These are phyloP conservation scores for Penicillium longicatenatum DNA, from an alignment of 495 filamentous ascomycete genomes.

Conservation along the genomic window DNA sequence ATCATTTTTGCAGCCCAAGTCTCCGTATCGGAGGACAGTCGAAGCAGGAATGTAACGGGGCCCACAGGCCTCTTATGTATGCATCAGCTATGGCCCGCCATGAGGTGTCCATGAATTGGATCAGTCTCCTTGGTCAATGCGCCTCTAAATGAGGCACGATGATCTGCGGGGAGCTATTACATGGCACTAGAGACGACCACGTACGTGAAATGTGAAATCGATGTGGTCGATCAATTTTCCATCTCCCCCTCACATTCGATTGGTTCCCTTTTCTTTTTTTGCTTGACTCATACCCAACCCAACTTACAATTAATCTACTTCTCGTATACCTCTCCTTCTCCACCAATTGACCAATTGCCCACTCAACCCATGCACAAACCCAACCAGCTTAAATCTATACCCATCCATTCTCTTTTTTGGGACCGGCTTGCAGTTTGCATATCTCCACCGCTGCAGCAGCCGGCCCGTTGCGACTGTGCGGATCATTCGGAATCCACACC, in stretches of 20 bases:
- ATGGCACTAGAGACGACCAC: constrained; percentile 3
- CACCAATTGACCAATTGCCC: neutral
- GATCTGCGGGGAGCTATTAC: constrained; percentile 6
- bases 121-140: constrained; percentile 9
- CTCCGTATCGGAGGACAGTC: no score
- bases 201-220: neutral
- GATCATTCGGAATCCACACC: constrained; percentile 15
- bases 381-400: neutral
- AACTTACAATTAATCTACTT: neutral
- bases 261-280: neutral
- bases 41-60: neutral
- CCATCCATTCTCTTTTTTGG: constrained; percentile 6
- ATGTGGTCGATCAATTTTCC: neutral
- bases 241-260: neutral
- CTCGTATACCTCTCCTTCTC: neutral
- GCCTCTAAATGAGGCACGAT: constrained; percentile 5
- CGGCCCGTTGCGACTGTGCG: constrained; percentile 13
- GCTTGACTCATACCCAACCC: neutral
- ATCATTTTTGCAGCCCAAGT: neutral
- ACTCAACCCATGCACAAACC: neutral
- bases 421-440: constrained; percentile 14
- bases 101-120: constrained; percentile 2
- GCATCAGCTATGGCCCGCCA: neutral
- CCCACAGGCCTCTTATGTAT: neutral
- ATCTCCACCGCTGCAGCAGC: constrained; percentile 14